phyloP scores from a whole-genome alignment of 495 filamentous ascomycete genomes.

The Cetradonia linearis region DNA sequence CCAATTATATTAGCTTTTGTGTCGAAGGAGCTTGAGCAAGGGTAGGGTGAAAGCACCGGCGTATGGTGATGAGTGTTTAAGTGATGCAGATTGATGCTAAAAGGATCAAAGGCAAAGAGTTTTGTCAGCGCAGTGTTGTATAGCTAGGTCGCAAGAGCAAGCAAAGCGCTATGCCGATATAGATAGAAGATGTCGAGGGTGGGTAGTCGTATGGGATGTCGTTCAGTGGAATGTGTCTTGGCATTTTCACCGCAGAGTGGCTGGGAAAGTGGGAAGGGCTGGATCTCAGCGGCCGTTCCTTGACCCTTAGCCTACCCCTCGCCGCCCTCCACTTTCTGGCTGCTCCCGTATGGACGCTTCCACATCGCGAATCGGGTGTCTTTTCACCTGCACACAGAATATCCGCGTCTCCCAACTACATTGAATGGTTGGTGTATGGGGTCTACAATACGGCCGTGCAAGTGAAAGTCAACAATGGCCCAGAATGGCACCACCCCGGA shows the following conservation, averaged over 20 bases:
- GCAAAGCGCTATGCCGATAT: background rate
- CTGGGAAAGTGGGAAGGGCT: slow-evolving; percentile 12
- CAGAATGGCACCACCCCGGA: slow-evolving; percentile 28
- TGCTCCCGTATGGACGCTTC: too few species aligned
- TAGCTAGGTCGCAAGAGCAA: background rate
- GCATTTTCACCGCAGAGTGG: slow-evolving; percentile 15
- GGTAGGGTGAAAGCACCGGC: background rate
- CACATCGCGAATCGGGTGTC: too few species aligned
- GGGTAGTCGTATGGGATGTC: background rate
- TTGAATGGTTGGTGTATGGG: background rate
- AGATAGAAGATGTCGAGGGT: slow-evolving; percentile 4
- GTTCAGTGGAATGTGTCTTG: slow-evolving; percentile 12
- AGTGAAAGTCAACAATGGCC: slow-evolving; percentile 16
- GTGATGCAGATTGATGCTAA: slow-evolving; percentile 4
- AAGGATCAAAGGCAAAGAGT: background rate
- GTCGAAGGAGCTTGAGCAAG: background rate
- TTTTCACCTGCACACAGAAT: too few species aligned
- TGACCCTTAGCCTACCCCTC: too few species aligned
- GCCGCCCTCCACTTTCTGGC: too few species aligned
- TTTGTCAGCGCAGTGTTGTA: slow-evolving; percentile 1
- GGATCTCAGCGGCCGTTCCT: slow-evolving; percentile 11
- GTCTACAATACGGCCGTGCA: background rate
- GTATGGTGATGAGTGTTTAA: background rate
- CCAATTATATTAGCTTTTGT: background rate
- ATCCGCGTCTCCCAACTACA: slow-evolving; percentile 15